phyloP scores from a whole-genome alignment of 2,329 filamentous ascomycete species.

The Fusarium sp. region DNA sequence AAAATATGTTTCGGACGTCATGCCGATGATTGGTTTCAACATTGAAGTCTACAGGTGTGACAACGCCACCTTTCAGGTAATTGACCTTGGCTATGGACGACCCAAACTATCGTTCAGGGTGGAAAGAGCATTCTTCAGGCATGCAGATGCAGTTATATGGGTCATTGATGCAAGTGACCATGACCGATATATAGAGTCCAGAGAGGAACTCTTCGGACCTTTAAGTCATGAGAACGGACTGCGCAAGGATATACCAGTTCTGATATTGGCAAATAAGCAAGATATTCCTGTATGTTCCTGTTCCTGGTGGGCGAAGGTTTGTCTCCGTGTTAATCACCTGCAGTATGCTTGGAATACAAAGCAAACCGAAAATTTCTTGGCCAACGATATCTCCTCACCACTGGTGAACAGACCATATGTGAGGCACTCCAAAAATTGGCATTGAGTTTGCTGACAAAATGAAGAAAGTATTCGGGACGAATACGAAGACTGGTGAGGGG shows the following conservation, averaged over 20 bases:
- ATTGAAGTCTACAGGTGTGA: background rate
- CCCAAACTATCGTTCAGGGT: background rate
- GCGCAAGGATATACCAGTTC: background rate
- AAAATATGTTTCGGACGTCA: background rate
- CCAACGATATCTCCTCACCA: background rate
- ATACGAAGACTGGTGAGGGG: background rate
- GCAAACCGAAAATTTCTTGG: background rate
- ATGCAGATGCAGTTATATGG: background rate
- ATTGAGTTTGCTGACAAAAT: background rate
- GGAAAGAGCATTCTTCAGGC: background rate
- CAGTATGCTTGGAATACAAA: background rate
- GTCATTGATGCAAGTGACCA: conserved; percentile 1
- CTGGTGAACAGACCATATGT: background rate
- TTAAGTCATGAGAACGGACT: background rate
- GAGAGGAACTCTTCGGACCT: background rate
- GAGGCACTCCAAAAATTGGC: background rate
- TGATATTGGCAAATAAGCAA: conserved; percentile 1
- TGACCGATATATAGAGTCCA: background rate
- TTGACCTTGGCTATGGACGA: background rate
- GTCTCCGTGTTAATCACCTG: accelerated
- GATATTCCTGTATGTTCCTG: background rate
- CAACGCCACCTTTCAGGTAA: conserved; percentile 2
- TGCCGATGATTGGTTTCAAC: background rate
- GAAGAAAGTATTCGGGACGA: background rate
- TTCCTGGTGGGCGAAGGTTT: background rate